phyloP scores from a whole-genome alignment of 805 yeast genomes.

The Kazachstania kunashirensis region DNA sequence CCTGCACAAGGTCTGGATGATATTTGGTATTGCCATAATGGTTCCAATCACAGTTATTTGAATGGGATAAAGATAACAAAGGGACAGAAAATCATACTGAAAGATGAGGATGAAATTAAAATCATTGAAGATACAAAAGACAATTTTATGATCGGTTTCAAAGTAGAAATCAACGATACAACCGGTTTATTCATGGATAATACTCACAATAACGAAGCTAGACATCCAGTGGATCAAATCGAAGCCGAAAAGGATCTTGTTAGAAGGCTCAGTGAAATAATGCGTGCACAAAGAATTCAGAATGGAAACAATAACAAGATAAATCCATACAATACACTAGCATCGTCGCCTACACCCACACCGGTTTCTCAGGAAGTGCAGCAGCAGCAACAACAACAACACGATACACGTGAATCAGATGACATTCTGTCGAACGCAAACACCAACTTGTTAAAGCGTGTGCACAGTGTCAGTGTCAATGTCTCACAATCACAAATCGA shows the following conservation, averaged over 20 bases:
- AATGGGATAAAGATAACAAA: constrained; percentile 51
- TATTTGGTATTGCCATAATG: constrained; percentile 70
- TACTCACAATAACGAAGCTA: constrained; percentile 13
- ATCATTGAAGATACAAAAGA: constrained; percentile 53
- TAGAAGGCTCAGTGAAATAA: no score
- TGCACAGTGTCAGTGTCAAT: constrained; percentile 21
- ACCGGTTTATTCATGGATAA: constrained; percentile 58
- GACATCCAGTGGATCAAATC: constrained; percentile 16
- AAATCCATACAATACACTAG: no score
- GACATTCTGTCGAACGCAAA: no score
- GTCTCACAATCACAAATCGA: constrained; percentile 21
- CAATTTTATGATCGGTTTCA: constrained; percentile 44
- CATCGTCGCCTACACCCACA: no score
- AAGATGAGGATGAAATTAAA: constrained; percentile 55
- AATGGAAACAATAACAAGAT: no score
- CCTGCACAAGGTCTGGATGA: constrained; percentile 69
- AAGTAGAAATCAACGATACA: constrained; percentile 43
- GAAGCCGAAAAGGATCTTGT: no score
- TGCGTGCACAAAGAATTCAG: no score
- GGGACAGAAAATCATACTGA: constrained; percentile 51
- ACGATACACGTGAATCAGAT: no score
- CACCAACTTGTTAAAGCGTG: constrained; percentile 17
- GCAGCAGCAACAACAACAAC: no score
- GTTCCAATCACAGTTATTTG: constrained; percentile 71
- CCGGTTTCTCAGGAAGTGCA: no score